A percentile compares a stretch with the other conserved stretches of the same genome.
Evolutionary conservation across 371 early-diverging fungal genomes (phyloP).

Genomic region (Lichtheimia ramosa): DNA sequence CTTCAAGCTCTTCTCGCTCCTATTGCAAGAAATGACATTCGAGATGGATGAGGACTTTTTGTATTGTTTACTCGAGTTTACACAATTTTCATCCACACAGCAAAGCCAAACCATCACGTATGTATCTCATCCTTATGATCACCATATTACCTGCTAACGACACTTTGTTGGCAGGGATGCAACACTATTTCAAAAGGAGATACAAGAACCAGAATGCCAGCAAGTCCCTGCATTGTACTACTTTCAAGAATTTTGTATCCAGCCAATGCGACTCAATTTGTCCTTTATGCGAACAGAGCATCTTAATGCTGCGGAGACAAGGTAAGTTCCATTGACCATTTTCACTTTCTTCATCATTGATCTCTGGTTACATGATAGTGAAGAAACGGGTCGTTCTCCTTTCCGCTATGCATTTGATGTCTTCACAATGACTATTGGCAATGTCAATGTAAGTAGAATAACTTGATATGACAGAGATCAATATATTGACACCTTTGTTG

Average conservation of each 20-base stretch:
- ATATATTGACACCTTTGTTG: background rate
- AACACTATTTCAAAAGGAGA: slow-evolving; percentile 28
- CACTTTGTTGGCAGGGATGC: slow-evolving; percentile 18
- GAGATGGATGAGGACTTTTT: slow-evolving; percentile 87
- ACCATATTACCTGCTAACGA: too few species aligned
- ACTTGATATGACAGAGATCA: background rate
- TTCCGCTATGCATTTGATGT: slow-evolving; percentile 67
- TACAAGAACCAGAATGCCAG: slow-evolving; percentile 54
- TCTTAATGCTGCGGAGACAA: slow-evolving; percentile 33
- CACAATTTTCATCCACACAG: slow-evolving; percentile 56
- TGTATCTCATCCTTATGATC: too few species aligned
- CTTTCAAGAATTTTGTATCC: slow-evolving; percentile 86
- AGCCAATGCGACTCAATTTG: slow-evolving; percentile 84
- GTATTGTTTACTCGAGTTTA: slow-evolving; percentile 71
- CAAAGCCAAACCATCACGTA: background rate
- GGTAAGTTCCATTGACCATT: slow-evolving; percentile 24
- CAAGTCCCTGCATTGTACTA: slow-evolving; percentile 71
- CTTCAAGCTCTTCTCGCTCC: slow-evolving; percentile 75
- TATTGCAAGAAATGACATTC: slow-evolving; percentile 86
- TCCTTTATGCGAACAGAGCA: slow-evolving; percentile 78
- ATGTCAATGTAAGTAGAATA: slow-evolving; percentile 63
- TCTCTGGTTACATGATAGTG: slow-evolving; percentile 14
- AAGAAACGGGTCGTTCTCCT: slow-evolving; percentile 25
- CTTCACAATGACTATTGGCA: slow-evolving; percentile 88
- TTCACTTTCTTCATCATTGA: background rate